Evolutionary conservation across 768 basidiomycete genomes (phyloP).

Genomic region (Mycena venus): DNA sequence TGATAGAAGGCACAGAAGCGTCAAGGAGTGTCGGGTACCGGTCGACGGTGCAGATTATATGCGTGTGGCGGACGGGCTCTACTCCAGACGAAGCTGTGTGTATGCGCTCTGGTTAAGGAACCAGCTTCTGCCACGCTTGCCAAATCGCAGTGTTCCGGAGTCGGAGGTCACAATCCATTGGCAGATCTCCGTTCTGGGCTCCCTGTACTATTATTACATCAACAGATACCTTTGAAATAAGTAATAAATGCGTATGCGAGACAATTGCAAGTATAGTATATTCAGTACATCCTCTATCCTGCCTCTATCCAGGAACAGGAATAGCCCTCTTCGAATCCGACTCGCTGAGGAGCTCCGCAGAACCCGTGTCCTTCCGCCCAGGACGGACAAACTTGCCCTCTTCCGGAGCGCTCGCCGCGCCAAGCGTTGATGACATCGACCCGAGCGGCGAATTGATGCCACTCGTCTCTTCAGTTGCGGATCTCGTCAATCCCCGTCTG

Average conservation of each 20-base stretch:
- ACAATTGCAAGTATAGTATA: conserved; percentile 19
- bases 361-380: conserved; percentile 30
- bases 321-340: conserved; percentile 15
- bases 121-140: conserved; percentile 25
- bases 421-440: conserved; percentile 3
- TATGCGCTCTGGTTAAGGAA: conserved; percentile 24
- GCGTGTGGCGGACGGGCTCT: conserved; percentile 24
- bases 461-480: conserved; percentile 43
- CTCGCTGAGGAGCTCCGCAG: conserved; percentile 11
- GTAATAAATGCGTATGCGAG: conserved; percentile 8
- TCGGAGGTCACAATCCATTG: conserved; percentile 15
- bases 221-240: conserved; percentile 18
- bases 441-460: conserved; percentile 37
- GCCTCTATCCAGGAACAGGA: conserved; percentile 24
- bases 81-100: conserved; percentile 22
- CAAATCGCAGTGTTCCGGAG: conserved; percentile 10
- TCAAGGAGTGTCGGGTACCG: conserved; percentile 43
- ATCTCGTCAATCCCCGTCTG: conserved; percentile 20
- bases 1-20: conserved; percentile 40
- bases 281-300: conserved; percentile 9
- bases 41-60: conserved; percentile 43
- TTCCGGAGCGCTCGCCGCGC: conserved; percentile 15
- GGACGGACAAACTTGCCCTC: conserved; percentile 35
- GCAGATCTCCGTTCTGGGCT: background rate
- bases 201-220: conserved; percentile 5